phyloP scores from a whole-genome alignment of 257 asterid species.

The Thymus quinquecostatus region DNA sequence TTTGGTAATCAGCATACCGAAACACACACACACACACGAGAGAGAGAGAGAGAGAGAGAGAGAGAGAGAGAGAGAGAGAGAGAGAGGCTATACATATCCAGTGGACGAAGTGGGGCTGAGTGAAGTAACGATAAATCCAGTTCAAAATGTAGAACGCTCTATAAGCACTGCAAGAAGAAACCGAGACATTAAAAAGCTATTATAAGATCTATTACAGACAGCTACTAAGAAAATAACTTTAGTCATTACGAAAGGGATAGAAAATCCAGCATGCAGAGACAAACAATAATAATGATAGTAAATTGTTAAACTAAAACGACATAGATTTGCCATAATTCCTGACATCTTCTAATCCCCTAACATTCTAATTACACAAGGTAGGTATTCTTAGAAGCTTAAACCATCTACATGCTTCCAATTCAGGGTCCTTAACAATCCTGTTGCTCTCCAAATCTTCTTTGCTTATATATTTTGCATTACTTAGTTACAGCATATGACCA shows the following conservation, averaged over 20 bases:
- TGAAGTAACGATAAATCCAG: constrained; percentile 94
- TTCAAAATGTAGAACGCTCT: constrained; percentile 75
- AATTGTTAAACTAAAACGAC: background rate
- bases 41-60: background rate
- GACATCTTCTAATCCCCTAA: constrained; percentile 9
- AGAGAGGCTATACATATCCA: constrained; percentile 66
- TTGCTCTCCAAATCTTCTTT: background rate
- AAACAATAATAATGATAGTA: background rate
- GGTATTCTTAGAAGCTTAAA: background rate
- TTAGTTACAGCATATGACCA: background rate
- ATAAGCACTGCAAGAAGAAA: constrained; percentile 68
- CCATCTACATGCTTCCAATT: constrained; percentile 1
- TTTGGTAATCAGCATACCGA: constrained; percentile 8
- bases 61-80: constrained; percentile 24
- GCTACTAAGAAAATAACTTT: background rate
- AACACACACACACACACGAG: background rate
- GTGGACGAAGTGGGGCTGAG: constrained; percentile 79
- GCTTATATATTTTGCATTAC: background rate
- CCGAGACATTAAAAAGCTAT: background rate
- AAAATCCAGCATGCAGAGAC: background rate
- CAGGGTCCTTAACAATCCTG: background rate
- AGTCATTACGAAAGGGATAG: background rate
- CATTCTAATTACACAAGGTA: background rate
- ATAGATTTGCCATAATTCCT: background rate
- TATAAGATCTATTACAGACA: background rate